Conservation (phyloP, 805 yeast genomes). For the Komagataella populi region DNA sequence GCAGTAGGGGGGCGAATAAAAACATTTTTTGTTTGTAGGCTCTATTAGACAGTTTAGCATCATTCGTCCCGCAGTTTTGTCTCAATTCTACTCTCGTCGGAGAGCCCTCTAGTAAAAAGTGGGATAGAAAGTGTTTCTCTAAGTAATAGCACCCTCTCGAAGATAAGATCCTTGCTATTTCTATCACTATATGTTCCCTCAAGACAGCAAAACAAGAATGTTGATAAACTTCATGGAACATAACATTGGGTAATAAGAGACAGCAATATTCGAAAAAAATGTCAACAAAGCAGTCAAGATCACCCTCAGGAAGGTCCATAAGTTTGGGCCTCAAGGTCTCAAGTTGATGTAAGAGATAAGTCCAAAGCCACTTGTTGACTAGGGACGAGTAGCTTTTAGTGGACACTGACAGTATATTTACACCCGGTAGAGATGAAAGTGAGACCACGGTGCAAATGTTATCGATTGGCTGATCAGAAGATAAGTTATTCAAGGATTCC, state of each 20-base stretch:
- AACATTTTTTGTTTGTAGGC: neutral
- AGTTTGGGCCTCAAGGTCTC: neutral
- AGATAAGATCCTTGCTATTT: neutral
- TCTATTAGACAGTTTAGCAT: neutral
- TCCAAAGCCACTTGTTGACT: neutral
- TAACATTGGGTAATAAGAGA: neutral
- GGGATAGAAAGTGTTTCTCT: neutral
- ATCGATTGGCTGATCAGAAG: neutral
- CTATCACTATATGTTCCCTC: neutral
- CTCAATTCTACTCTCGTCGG: neutral
- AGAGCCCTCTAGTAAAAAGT: neutral
- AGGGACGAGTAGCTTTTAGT: neutral
- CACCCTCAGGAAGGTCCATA: neutral
- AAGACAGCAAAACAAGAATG: neutral
- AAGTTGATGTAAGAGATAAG: neutral
- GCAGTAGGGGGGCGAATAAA: neutral
- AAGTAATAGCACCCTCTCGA: neutral
- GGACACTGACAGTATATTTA: neutral
- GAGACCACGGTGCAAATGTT: neutral
- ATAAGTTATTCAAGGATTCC: neutral
- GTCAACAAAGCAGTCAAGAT: neutral
- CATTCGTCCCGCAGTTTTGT: neutral
- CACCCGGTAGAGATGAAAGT: neutral
- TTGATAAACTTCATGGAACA: neutral
- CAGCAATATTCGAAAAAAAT: neutral